Evolutionary conservation across 176 grass and related monocot species (phyloP).

Genomic region (Oryza brachyantha): DNA sequence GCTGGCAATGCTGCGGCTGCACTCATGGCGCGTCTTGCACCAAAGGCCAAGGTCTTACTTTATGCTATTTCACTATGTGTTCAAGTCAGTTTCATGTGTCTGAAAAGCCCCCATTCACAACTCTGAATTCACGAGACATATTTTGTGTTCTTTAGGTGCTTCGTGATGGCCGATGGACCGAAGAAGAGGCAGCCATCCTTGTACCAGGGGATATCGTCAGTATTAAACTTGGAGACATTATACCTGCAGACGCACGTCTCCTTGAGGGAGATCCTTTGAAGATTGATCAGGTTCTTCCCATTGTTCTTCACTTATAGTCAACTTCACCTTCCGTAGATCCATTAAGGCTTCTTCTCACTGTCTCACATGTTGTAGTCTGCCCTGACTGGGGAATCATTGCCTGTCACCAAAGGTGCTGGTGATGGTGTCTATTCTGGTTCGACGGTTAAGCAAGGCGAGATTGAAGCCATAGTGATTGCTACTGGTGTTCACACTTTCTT

Average conservation of each 20-base stretch:
- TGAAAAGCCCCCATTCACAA: neutral
- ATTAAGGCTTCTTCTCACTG: neutral
- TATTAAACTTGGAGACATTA: conserved; percentile 75
- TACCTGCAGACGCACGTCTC: conserved; percentile 76
- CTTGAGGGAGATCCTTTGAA: conserved; percentile 80
- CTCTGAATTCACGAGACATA: neutral
- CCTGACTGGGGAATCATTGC: conserved; percentile 68
- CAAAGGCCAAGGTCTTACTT: conserved; percentile 60
- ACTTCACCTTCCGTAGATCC: neutral
- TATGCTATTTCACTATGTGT: neutral
- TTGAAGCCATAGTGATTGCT: conserved; percentile 71
- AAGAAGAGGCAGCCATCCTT: conserved; percentile 67
- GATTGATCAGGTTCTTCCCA: conserved; percentile 66
- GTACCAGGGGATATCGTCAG: conserved; percentile 70
- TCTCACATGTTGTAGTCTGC: conserved; percentile 48
- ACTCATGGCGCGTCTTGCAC: conserved; percentile 70
- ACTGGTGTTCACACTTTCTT: conserved; percentile 89
- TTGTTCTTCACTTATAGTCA: neutral
- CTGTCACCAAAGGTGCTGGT: conserved; percentile 62
- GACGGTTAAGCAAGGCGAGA: conserved; percentile 73
- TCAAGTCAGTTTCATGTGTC: neutral
- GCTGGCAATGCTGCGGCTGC: conserved; percentile 72
- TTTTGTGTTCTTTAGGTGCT: conserved; percentile 33
- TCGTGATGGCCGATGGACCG: conserved; percentile 56
- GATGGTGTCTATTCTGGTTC: conserved; percentile 86